Percentiles rank a stretch among this genome's conserved stretches.
Evolutionary conservation across 2,329 filamentous ascomycete species (phyloP).

Genomic region (Neoscytalidium dimidiatum): DNA sequence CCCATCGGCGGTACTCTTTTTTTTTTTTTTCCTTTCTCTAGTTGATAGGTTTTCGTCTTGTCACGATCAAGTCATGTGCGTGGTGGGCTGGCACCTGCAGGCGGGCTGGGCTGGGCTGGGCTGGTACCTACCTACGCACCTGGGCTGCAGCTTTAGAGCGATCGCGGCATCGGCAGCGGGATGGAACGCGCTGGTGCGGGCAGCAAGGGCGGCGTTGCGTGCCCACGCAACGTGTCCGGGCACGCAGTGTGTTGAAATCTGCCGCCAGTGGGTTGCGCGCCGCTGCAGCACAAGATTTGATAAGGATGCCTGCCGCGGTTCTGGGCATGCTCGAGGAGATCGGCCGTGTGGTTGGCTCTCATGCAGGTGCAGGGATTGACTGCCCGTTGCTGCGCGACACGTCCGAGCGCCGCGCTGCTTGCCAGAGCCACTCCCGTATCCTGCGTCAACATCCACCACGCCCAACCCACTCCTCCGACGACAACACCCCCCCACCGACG

Average conservation of each 20-base stretch:
- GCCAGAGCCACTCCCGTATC: neutral
- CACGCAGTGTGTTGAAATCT: neutral
- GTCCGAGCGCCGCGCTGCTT: constrained; percentile 2
- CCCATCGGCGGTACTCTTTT: constrained; percentile 1
- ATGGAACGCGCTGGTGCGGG: too few species aligned
- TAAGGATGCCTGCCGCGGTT: neutral
- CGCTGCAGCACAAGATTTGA: neutral
- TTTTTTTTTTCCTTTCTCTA: neutral
- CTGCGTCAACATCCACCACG: neutral
- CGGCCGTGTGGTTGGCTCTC: neutral
- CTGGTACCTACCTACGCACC: too few species aligned
- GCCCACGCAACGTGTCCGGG: too few species aligned
- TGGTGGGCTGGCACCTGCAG: neutral
- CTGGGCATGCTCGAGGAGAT: constrained; percentile 1
- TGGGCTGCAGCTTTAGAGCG: too few species aligned
- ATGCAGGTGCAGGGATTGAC: constrained; percentile 18
- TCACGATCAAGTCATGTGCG: constrained; percentile 6
- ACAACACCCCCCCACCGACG: neutral
- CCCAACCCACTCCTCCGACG: neutral
- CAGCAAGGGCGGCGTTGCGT: too few species aligned
- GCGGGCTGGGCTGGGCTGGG: too few species aligned
- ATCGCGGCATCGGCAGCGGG: too few species aligned
- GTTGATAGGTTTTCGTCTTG: too few species aligned
- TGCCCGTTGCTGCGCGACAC: constrained; percentile 2
- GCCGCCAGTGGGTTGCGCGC: neutral